Evolutionary conservation across 176 grass and related monocot genomes (phyloP).

Genomic region (Poa annua): DNA sequence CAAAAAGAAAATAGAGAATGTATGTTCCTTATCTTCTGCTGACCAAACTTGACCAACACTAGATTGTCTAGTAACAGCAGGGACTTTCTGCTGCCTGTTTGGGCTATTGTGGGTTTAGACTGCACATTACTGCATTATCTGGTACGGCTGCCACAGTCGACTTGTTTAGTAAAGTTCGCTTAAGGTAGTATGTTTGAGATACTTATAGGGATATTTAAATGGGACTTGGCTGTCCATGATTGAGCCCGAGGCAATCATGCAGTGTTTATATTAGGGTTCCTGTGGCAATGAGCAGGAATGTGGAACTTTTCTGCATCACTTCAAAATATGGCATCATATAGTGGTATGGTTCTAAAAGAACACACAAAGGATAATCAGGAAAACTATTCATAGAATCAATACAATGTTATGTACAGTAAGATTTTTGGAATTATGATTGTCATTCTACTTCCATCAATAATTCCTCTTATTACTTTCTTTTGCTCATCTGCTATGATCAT

Average conservation of each 20-base stretch:
- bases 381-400: slow-evolving; percentile 3
- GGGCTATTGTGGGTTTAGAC: slow-evolving; percentile 24
- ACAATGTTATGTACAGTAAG: neutral
- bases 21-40: slow-evolving; percentile 18
- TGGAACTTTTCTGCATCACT: neutral
- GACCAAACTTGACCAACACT: neutral
- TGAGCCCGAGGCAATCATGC: neutral
- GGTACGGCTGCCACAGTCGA: neutral
- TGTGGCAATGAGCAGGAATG: slow-evolving; percentile 10
- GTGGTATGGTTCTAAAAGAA: slow-evolving; percentile 9
- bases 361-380: neutral
- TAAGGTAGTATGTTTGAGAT: neutral
- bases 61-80: neutral
- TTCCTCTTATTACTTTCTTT: neutral
- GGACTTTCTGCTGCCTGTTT: neutral
- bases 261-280: neutral
- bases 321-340: neutral
- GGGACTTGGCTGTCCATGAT: neutral
- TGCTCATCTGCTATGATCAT: slow-evolving; percentile 14
- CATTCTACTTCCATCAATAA: neutral
- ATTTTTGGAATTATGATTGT: neutral
- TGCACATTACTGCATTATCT: neutral
- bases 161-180: neutral
- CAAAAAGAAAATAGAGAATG: neutral
- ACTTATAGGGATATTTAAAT: neutral